Evolutionary conservation across 345 rosid species (phyloP).

Genomic region (Iberis pinnata): DNA sequence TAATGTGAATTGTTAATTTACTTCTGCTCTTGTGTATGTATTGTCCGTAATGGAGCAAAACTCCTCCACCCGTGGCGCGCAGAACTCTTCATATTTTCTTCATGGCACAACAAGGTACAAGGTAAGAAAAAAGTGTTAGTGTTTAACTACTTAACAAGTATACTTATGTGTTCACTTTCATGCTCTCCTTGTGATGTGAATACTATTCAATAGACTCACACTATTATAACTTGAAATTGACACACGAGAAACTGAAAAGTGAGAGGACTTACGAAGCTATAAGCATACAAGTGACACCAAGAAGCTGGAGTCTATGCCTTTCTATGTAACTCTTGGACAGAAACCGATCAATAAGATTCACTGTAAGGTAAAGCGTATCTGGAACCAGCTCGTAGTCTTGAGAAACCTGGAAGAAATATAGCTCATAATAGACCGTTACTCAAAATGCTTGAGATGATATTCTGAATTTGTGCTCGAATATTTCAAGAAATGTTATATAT

Average conservation of each 20-base stretch:
- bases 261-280: conserved; percentile 81
- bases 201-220: not conserved
- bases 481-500: not conserved
- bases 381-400: conserved; percentile 86
- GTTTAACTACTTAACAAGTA: conserved; percentile 14
- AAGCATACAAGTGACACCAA: conserved; percentile 93
- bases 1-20: conserved; percentile 22
- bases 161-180: not conserved
- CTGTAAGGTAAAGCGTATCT: conserved; percentile 87
- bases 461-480: not conserved
- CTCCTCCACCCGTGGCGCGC: conserved; percentile 83
- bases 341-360: conserved; percentile 81
- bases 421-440: conserved; percentile 9
- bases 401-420: conserved; percentile 56
- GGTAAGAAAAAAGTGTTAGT: conserved; percentile 17
- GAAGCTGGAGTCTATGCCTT: conserved; percentile 84
- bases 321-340: conserved; percentile 58
- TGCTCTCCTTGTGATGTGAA: conserved; percentile 1
- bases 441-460: conserved; percentile 10
- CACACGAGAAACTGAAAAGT: not conserved
- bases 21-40: conserved; percentile 77
- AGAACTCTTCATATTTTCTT: conserved; percentile 88
- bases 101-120: conserved; percentile 28
- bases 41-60: conserved; percentile 91
- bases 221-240: not conserved